Evolutionary conservation across 2,329 filamentous ascomycete genomes (phyloP), one percentile per base, ranked within the genome.

Genomic region (Aspergillus alliaceus): DNA sequence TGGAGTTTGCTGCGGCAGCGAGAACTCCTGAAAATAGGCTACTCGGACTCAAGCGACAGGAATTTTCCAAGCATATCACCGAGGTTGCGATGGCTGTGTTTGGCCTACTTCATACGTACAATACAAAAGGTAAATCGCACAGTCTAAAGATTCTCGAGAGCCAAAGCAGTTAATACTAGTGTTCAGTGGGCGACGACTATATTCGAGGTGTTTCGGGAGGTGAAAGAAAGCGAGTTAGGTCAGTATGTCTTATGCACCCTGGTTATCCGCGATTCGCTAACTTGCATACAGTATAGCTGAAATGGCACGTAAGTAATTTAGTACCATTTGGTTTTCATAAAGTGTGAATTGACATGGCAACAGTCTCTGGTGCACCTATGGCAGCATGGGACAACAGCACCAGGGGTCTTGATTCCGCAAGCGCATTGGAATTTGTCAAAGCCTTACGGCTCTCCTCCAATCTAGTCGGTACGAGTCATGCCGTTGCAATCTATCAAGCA

Each of bases 131-230:
- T 72, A 54, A 20, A 56, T 54, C 34, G 12, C 14, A 18, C 12
- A 20, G 18, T 11, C 18, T 6, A 31, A 12, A 32, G 12, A 14
- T 12, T 14, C 15, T 27, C 18, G 27, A 22, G 9, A 22, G 27
- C 29, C 11, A 14, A 48, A 27, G 24, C 22, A 8, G 22, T 49
- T 64, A 51, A 62, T 44, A 9, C 5, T 22, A 1, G 18, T 32
- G 35, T 32, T 9, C 52, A 71, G 78, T 78, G 27, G 76, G 76
- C 4, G 70, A 85, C 63, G 83, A 86, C 48, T 86, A 82, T 59
- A 78, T 87, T 15, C 79, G 84, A 22, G 85, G 85, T 31, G 84
- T 88, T 5, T 84, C 81, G 27, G 86, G 86, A 59, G 84, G 84
- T 51, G 83, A 86, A 64, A 70, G 84, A 49, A 87, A 87, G 67